Base-by-base conservation (phyloP, 352 stramenopile genomes). In the Lagenidium giganteum region DNA sequence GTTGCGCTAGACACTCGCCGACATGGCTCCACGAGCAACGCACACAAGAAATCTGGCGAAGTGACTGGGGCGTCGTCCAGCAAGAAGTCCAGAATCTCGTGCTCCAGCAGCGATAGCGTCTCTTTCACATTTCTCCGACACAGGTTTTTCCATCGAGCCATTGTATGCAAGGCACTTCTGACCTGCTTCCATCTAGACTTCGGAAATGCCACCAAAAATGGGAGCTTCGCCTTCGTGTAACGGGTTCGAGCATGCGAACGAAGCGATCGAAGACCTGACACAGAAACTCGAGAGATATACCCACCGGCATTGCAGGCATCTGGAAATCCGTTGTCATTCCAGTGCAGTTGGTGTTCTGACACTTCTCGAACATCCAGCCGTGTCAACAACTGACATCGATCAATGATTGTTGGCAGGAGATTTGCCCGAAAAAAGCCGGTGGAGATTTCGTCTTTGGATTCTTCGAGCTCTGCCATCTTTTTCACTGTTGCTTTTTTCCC, bases 171-270 rank as follows among this genome's bases (percentile, higher is more conserved):
- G 5, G 75, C 9, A 0, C 56, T 58, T 12, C 72, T 67, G 4
- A 85, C 30, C 8, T 38, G 55, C 33, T 56, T 54, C 72, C 72
- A 85, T 25, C 57, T 73, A 0, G 72, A 85, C n/a, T 13, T 37
- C 8, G 71, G 68, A 24, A 66, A 80, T 2, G 57, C 61, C 22
- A 24, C 32, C 37, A 76, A 52, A 22, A 80, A 85, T 4, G 57
- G 51, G 11, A 75, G 13, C 12, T 62, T 51, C 4, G 51, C 27
- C 2, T 57, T 28, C 0, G 39, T 53, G 23, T 79, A 77, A 3
- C 54, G 48, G 8, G 66, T 11, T 0, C 46, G 34, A 30, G 72
- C 39, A 25, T 77, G 68, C 1, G 16, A 43, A 9, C 5, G 57
- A 66, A 14, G 33, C 14, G 4, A 24, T 11, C 16, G 36, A 49